phyloP scores from a whole-genome alignment of 768 basidiomycete species.

The Trametes maxima region DNA sequence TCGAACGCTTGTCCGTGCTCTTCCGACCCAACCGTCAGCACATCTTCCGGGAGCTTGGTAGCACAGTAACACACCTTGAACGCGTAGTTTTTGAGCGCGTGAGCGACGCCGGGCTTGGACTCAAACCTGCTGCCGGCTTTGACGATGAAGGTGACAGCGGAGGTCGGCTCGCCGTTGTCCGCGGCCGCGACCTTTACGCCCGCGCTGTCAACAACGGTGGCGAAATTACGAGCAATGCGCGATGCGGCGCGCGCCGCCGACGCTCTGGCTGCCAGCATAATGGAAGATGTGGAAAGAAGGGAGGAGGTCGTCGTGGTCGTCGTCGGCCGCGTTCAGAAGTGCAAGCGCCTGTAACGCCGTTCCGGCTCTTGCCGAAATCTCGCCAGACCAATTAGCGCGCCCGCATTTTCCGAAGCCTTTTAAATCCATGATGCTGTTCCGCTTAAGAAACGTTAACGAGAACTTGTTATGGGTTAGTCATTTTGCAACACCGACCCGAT shows the following conservation, averaged over 20 bases:
- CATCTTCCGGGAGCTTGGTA: not conserved
- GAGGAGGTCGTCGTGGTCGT: slow-evolving; percentile 20
- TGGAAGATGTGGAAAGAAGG: slow-evolving; percentile 31
- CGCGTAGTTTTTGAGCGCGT: slow-evolving; percentile 96
- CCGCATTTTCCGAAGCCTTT: slow-evolving; percentile 2
- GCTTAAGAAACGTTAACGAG: not conserved
- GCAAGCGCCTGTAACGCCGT: slow-evolving; percentile 9
- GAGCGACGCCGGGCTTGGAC: slow-evolving; percentile 85
- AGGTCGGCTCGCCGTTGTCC: slow-evolving; percentile 82
- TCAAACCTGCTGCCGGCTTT: slow-evolving; percentile 93
- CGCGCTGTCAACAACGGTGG: slow-evolving; percentile 77
- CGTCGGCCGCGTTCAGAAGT: not conserved
- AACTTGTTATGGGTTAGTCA: not conserved
- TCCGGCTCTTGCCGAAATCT: slow-evolving; percentile 24
- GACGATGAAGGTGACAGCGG: slow-evolving; percentile 86
- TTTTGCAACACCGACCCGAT: no score
- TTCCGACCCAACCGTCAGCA: slow-evolving; percentile 36
- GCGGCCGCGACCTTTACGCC: slow-evolving; percentile 87
- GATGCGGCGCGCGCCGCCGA: slow-evolving; percentile 56
- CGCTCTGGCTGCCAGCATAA: slow-evolving; percentile 64
- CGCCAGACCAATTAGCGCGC: slow-evolving; percentile 15
- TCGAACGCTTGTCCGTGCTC: slow-evolving; percentile 86
- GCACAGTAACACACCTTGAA: slow-evolving; percentile 77
- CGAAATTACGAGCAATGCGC: slow-evolving; percentile 72
- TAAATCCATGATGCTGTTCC: not conserved